Evolutionary conservation across 1,284 basidiomycete species (phyloP).

Genomic region (Cutaneotrichosporon sp.): DNA sequence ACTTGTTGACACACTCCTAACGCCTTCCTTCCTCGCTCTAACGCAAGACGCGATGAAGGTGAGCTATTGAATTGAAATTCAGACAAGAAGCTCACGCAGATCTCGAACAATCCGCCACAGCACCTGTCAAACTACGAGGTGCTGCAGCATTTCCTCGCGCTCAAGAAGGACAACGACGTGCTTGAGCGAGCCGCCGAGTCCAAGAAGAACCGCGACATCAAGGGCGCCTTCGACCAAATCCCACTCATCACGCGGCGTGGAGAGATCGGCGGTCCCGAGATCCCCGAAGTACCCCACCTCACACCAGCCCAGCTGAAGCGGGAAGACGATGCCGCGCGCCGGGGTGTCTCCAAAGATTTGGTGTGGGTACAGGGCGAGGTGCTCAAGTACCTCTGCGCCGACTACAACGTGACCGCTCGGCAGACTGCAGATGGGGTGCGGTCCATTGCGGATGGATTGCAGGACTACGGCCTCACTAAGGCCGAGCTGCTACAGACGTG

Average conservation of each 20-base stretch:
- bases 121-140: constrained; percentile 86
- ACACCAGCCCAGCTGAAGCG: constrained; percentile 56
- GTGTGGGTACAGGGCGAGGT: constrained; percentile 88
- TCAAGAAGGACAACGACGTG: constrained; percentile 65
- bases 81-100: constrained; percentile 55
- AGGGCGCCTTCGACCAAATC: constrained; percentile 18
- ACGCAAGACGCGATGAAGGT: constrained; percentile 21
- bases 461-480: constrained; percentile 74
- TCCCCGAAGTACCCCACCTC: constrained; percentile 43
- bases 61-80: neutral
- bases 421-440: constrained; percentile 69
- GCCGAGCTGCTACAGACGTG: constrained; percentile 87
- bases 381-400: constrained; percentile 65
- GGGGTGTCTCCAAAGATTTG: constrained; percentile 69
- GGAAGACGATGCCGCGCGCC: constrained; percentile 43
- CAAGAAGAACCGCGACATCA: constrained; percentile 20
- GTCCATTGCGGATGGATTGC: constrained; percentile 66
- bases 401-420: constrained; percentile 58
- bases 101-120: constrained; percentile 72
- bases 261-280: constrained; percentile 24
- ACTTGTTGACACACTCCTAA: neutral
- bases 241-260: constrained; percentile 12
- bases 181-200: constrained; percentile 63
- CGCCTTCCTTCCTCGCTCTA: neutral
- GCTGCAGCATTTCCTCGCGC: constrained; percentile 69